These are phyloP conservation scores for Penicillium sp. DNA, from an alignment of 2,329 filamentous ascomycete genomes.

Conservation along the genomic window DNA sequence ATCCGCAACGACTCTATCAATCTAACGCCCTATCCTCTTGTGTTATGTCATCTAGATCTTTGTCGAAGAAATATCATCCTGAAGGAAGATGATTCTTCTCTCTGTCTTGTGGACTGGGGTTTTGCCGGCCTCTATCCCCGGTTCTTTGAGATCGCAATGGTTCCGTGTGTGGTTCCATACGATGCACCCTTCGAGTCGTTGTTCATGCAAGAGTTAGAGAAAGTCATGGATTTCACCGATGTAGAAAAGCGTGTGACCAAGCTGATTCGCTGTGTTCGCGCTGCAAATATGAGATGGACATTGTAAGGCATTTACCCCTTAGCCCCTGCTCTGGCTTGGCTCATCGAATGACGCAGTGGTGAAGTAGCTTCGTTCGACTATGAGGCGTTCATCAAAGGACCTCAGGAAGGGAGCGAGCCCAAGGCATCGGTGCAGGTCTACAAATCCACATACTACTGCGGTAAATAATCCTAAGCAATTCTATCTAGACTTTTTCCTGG, in stretches of 20 bases:
- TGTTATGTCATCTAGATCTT: conserved; percentile 28
- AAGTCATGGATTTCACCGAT: conserved; percentile 19
- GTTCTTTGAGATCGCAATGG: conserved; percentile 23
- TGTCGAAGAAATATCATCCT: conserved; percentile 22
- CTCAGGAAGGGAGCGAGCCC: conserved; percentile 3
- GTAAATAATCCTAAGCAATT: no score
- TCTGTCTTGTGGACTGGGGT: conserved; percentile 28
- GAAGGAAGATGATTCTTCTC: conserved; percentile 15
- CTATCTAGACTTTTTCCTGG: no score
- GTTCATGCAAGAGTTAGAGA: not conserved
- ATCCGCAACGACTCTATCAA: conserved; percentile 20
- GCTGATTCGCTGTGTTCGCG: conserved; percentile 16
- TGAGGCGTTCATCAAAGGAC: conserved; percentile 1
- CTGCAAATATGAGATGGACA: conserved; percentile 16
- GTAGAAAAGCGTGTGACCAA: conserved; percentile 21
- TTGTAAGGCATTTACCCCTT: conserved; percentile 10
- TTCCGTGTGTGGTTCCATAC: conserved; percentile 18
- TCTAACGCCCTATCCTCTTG: conserved; percentile 22
- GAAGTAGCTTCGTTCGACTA: conserved; percentile 2
- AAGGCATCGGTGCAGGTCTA: conserved; percentile 9
- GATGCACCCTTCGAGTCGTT: conserved; percentile 17
- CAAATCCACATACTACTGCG: conserved; percentile 8
- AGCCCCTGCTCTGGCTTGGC: not conserved
- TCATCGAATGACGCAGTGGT: not conserved
- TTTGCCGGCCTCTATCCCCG: conserved; percentile 24